Percentiles rank a stretch among this genome's conserved stretches.
Conservation (phyloP, 2,329 filamentous ascomycete species). For the Westerdykella ornata region DNA sequence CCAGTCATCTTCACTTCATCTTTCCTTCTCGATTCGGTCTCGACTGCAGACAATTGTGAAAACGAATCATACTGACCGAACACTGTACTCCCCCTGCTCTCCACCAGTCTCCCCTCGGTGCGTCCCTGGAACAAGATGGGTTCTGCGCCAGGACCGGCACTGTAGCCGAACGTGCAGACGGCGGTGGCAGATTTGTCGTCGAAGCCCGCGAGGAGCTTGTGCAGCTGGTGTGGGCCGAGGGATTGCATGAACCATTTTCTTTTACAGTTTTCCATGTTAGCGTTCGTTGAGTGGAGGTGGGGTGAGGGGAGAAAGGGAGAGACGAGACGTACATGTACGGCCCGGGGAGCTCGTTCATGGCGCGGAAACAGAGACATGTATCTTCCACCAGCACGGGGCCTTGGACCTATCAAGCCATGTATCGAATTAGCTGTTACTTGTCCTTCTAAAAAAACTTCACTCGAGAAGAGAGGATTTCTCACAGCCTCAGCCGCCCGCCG, state of each 20-base stretch:
- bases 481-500: slow-evolving; percentile 72
- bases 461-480: slow-evolving; percentile 23
- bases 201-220: slow-evolving; percentile 83
- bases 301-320: not conserved
- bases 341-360: slow-evolving; percentile 82
- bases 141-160: slow-evolving; percentile 72
- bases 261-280: too few relatives aligned
- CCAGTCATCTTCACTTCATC: slow-evolving; percentile 5
- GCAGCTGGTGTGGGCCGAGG: slow-evolving; percentile 76
- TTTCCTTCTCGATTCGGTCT: not conserved
- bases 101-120: slow-evolving; percentile 79
- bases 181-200: slow-evolving; percentile 87
- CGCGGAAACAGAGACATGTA: slow-evolving; percentile 88
- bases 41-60: too few relatives aligned
- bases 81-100: slow-evolving; percentile 66
- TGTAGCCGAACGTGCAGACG: slow-evolving; percentile 94
- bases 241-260: slow-evolving; percentile 92
- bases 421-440: slow-evolving; percentile 1
- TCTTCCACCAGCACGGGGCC: slow-evolving; percentile 94
- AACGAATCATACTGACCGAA: slow-evolving; percentile 71
- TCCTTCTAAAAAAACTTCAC: not conserved
- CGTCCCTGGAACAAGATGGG: slow-evolving; percentile 86
- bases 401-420: slow-evolving; percentile 51
- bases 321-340: slow-evolving; percentile 76
- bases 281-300: not conserved